Base-by-base conservation (phyloP, 805 yeast species). In the Sugiyamaella smithiae region DNA sequence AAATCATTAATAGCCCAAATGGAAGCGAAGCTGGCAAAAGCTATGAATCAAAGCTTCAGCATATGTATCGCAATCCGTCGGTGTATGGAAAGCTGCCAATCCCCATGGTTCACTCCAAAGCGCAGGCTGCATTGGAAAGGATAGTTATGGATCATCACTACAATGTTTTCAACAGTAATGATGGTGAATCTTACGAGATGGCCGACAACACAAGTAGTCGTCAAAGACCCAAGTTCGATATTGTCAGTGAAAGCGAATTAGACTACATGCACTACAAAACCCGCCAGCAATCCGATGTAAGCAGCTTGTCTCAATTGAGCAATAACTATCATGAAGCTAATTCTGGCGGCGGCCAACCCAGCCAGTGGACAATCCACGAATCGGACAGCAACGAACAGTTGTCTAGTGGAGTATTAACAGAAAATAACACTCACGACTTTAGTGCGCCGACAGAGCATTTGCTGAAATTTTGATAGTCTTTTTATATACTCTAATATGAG, bases 71-170 rank as follows among this genome's bases (percentile, higher is more conserved):
- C 37, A 56, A 58, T 40, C 62, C 62, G 4, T 59, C 57, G 11
- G 24, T 58, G 7, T 40, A 43, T 17, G 38, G 45, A 31, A 40
- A 28, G 14, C 45, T 57, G n/a, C 49, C 53, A 2, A 54, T 49
- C 6, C 60, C 62, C 4, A 54, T 58, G 59, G 59, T 58, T 5
- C 52, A 51, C 46, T 51, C 59, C 8, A 45, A 43, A n/a, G 53
- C 57, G 9, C 48, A 49, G 19, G 50, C 33, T 26, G 20, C 46
- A 31, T 40, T 56, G n/a, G 45, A 47, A 9, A 19, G 8, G 4
- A 35, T 35, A 16, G 9, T 35, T 4, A 6, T 6, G 20, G 12
- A 40, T 26, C 32, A 14, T 8, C 22, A 16, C 2, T 5, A 16
- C 17, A 12, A 22, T 5, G 56, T 57, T 11, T 52, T 53, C 38